Base-by-base conservation (phyloP, 2,329 filamentous ascomycete species). In the Hawksworthiomyces lignivorus region DNA sequence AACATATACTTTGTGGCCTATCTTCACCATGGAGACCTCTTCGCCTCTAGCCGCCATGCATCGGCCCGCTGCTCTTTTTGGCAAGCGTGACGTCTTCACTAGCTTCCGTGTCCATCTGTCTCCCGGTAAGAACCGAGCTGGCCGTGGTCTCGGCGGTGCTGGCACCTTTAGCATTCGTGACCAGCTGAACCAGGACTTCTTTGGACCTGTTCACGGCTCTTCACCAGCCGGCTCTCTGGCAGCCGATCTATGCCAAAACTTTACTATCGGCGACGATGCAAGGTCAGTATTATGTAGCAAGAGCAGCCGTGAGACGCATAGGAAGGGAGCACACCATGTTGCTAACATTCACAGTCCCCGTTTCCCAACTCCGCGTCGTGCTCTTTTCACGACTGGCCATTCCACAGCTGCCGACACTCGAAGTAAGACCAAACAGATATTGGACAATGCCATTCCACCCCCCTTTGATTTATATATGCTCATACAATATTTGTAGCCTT, bases 241-340 rank as follows among this genome's bases (percentile, higher is more conserved):
- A 31, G 89, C 88, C 48, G 92, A 98, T 65, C 74, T 97, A 54
- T 96, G 89, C 45, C 88, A 95, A 60, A 98, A 97, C 69, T 94
- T 97, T 61, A 85, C 90, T 60, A 85, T 97, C 61, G 89, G 96
- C 64, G 87, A 66, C 47, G 72, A 78, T 43, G 62, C 84, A 58
- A 96, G 89, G 90, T 96, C 71, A 53, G 75, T 52, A 10, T 17
- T 19, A 21, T 11, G 5, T 20, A 28, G 21, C 20, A 22, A 21
- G 27, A 35, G 29, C 31, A 12, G 24, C 24, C 8, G 24, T 26
- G 24, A 4, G 2, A 12, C 3, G 24, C 24, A 26, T 26, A 26
- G 2, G 24, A 26, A 26, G 8, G 12, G 24, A 26, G 24, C 8
- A 26, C 8, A 2, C 8, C 24, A 12, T 26, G 12, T 26, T 26